phyloP scores from a whole-genome alignment of 805 yeast species.

The Lipomyces starkeyi region DNA sequence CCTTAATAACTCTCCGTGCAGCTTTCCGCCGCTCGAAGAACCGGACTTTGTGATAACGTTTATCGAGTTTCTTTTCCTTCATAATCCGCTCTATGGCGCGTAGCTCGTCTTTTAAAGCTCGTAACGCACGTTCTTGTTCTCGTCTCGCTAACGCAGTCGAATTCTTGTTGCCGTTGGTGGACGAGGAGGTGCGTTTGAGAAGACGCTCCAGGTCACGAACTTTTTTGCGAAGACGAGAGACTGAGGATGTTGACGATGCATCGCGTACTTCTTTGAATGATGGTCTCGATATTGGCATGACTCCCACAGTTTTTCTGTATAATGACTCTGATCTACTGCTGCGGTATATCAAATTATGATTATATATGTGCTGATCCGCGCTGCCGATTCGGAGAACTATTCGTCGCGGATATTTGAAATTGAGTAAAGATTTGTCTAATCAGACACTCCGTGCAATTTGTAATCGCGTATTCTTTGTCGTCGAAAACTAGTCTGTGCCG shows the following conservation, averaged over 20 bases:
- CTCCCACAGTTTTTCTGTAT: not conserved
- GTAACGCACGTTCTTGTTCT: conserved; percentile 69
- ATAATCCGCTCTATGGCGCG: conserved; percentile 53
- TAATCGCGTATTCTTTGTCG: too few species aligned
- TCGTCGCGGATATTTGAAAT: too few species aligned
- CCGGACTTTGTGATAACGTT: conserved; percentile 89
- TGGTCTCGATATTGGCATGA: conserved; percentile 14
- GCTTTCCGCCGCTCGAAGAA: conserved; percentile 58
- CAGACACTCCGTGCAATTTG: too few species aligned
- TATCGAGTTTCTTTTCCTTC: conserved; percentile 59
- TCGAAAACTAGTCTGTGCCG: too few species aligned
- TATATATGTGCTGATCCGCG: not conserved
- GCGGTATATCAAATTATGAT: too few species aligned
- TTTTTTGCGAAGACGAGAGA: conserved; percentile 69
- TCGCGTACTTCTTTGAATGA: conserved; percentile 17
- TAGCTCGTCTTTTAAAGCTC: conserved; percentile 66
- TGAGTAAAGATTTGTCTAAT: too few species aligned
- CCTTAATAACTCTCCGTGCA: conserved; percentile 33
- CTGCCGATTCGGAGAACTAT: not conserved
- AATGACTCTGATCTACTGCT: not conserved
- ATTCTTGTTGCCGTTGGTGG: conserved; percentile 58
- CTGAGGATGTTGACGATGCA: conserved; percentile 10
- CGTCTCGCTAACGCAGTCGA: conserved; percentile 57
- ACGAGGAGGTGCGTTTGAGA: conserved; percentile 51
- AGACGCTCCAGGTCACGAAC: conserved; percentile 85